Evolutionary conservation across 352 stramenopile genomes (phyloP), one percentile per base, ranked within the genome.

Genomic region (Globisporangium perplexum): DNA sequence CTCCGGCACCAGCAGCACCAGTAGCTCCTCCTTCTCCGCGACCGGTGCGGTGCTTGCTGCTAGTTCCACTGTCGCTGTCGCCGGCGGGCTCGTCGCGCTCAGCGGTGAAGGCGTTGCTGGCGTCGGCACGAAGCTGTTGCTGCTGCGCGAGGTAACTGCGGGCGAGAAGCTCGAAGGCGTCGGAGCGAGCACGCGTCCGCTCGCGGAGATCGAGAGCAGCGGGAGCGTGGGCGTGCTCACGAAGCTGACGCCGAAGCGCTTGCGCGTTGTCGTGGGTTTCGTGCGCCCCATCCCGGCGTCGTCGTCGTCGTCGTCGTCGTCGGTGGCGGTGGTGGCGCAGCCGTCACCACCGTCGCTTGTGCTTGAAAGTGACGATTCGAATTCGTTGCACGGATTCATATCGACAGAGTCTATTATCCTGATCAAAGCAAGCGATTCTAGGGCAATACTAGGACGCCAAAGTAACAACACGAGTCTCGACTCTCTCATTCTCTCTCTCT

Each of bases 231-330:
- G 35, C 30, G 28, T 14, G 39, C 50, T 39, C 10, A 55, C 42
- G 50, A 63, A 66, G 47, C 36, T 55, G 24, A 56, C 53, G 4
- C 45, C 61, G 26, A 59, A 48, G 51, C 63, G 51, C 65, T 57
- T 73, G 48, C 70, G 68, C 50, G 68, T 68, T 26, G 60, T 33
- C 47, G 57, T 23, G 7, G 66, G 62, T 50, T 80, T 80, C 48
- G 54, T 70, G 38, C 68, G 56, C 24, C 59, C 68, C 72, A 83
- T 75, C 51, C 24, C 50, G 31, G 45, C 51, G 36, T 23, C 38
- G n/a, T 7, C 17, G 14, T 31, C 14, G 22, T 46, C 8, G 33
- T 30, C 28, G 30, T 15, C 30, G 30, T 12, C 30, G 30, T 35
- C 30, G 30, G 0, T 12, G n/a, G n/a, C n/a, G n/a, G n/a, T n/a